Evolutionary conservation across 2,329 filamentous ascomycete genomes (phyloP), one percentile per base, ranked within the genome.

Genomic region (Colletotrichum viniferum): DNA sequence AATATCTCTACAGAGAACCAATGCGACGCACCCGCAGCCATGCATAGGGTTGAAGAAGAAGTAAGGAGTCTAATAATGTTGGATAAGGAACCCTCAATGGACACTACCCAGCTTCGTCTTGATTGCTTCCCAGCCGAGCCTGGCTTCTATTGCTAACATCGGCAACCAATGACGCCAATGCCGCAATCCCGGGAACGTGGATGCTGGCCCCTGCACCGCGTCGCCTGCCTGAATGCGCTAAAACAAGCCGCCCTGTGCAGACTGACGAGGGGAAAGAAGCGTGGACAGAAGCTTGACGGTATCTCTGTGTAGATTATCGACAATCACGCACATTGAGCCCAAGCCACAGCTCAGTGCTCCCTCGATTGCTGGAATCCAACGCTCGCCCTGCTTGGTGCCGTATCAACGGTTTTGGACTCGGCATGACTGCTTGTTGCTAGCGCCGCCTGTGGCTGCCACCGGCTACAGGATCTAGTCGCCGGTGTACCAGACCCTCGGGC

Each of bases 401-500:
- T 55, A 66, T 58, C 65, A 73, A 73, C 65, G 71, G 71, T 61
- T 56, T 73, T 70, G 30, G 71, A 24, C 32, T 28, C 21, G 26
- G 21, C 58, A 43, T 30, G 43, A 32, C 26, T 28, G 58, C 56
- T 16, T 69, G 38, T 9, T 34, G 30, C 52, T 70, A 69, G 64
- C 43, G 36, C 16, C 36, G 14, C 38, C 34, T 10, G 38, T 56
- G 70, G 55, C 70, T 69, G 56, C 65, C 70, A 30, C 63, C 36
- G 21, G 60, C 56, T 34, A 18, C 38, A 69, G 32, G 8, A 73
- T 26, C 38, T 69, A 69, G 43, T 69, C 65, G 56, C 71, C 65
- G 65, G 56, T 69, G 65, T 73, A 63, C 71, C 71, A 69, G 63
- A 56, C 65, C 58, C 32, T 73, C 58, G 65, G 71, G 71, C 58